These are phyloP conservation scores for Aspergillus conjunctus DNA, from an alignment of 495 filamentous ascomycete genomes.

Conservation along the genomic window DNA sequence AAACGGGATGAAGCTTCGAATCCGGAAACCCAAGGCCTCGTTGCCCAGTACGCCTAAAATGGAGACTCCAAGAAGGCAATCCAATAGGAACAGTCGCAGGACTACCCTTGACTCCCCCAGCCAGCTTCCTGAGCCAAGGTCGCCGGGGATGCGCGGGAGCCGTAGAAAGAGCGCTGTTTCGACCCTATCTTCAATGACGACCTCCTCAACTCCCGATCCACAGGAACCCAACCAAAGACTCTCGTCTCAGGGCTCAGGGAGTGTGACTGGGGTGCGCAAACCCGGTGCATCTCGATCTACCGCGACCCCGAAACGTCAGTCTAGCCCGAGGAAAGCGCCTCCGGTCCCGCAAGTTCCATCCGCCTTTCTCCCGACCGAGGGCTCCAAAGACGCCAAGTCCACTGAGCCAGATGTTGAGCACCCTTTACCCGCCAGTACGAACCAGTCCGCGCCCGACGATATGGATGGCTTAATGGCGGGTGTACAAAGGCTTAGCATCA, in stretches of 20 bases:
- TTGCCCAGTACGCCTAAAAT: conserved; percentile 39
- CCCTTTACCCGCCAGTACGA: background rate
- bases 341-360: conserved; percentile 50
- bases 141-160: conserved; percentile 38
- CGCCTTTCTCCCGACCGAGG: conserved; percentile 26
- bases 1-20: conserved; percentile 69
- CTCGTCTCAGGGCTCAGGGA: conserved; percentile 27
- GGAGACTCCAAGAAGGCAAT: conserved; percentile 53
- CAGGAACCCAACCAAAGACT: conserved; percentile 23
- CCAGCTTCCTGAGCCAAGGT: conserved; percentile 41
- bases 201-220: conserved; percentile 17
- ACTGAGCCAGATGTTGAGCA: background rate
- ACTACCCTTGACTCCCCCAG: conserved; percentile 65
- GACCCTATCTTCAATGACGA: conserved; percentile 17
- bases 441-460: conserved; percentile 33
- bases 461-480: conserved; percentile 67
- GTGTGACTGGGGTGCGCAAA: conserved; percentile 40
- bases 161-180: conserved; percentile 38
- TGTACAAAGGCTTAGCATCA: conserved; percentile 69
- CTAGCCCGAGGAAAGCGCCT: conserved; percentile 46
- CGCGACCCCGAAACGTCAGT: conserved; percentile 48
- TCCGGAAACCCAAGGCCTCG: conserved; percentile 62
- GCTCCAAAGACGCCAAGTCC: conserved; percentile 18
- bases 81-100: conserved; percentile 56
- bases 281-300: conserved; percentile 42